Conservation (phyloP, 179 eudicot species). For the Beta macrorhiza region DNA sequence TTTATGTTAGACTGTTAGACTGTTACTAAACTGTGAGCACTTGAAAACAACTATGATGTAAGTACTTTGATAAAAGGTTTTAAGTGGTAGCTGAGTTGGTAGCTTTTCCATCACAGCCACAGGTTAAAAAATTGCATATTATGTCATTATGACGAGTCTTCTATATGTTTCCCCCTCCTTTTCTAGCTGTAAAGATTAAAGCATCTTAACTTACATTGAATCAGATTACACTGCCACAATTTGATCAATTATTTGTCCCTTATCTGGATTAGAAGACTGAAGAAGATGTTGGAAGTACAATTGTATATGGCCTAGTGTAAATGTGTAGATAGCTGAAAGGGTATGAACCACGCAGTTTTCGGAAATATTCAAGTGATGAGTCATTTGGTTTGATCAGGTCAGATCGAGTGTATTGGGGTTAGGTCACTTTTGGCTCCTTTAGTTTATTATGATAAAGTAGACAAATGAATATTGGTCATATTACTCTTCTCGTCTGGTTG, state of each 20-base stretch:
- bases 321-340: not conserved
- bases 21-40: not conserved
- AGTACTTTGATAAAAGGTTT: not conserved
- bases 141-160: conserved; percentile 12
- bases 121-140: not conserved
- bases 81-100: conserved; percentile 11
- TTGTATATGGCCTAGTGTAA: not conserved
- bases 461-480: not conserved
- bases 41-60: not conserved
- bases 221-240: not conserved
- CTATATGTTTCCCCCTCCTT: not conserved
- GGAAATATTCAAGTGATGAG: no score
- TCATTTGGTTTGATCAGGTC: no score
- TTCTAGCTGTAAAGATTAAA: conserved; percentile 22
- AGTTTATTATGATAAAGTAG: no score
- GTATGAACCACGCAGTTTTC: not conserved
- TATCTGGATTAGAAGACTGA: not conserved
- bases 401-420: no score
- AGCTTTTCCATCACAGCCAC: conserved; percentile 5
- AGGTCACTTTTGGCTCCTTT: not conserved
- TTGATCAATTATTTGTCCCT: conserved; percentile 4
- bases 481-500: not conserved
- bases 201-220: conserved; percentile 16
- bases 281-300: not conserved
- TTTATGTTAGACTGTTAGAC: not conserved